Base-by-base conservation (phyloP, 345 rosid species). In the Eucalyptus regnans region DNA sequence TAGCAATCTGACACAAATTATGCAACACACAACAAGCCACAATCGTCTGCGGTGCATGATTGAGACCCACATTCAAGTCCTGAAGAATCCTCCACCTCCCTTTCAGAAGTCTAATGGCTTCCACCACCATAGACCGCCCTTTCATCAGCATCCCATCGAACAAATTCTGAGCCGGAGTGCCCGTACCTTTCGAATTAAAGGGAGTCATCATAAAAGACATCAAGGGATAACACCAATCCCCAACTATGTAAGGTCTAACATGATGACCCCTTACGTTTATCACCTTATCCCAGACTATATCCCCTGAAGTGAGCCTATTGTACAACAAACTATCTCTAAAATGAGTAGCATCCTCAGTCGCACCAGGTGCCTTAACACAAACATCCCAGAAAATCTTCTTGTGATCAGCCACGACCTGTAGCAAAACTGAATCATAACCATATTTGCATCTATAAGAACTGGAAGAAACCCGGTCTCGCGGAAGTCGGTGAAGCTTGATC, bases 11-110 rank as follows among this genome's bases (percentile, higher is more conserved):
- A 89, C 99, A 98, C 90, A 98, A 86, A 87, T 98, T 98, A 91
- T 98, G 99, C 97, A 98, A 91, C 88, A 98, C 99, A 87, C 99
- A 98, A 85, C 99, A 98, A 50, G 99, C 99, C 64, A 98, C 99
- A 86, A 98, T 95, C 5, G 99, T 97, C 94, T 98, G 99, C 1
- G 99, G 99, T 8, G 96, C 99, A 86, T 98, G 99, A 91, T 94
- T 95, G 16, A 97, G 94, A 8, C 99, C 99, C 89, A 98, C 99
- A 89, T 98, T 96, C 95, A 98, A 89, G 90, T 96, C 97, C 94
- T 95, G 98, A 90, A 98, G 96, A 89, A 98, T 97, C 96, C 92
- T 97, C 99, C 99, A 98, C 92, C 99, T 91, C 8, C 94, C 95
- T 88, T 98, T 98, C 76, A 98, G 95, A 93, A 98, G 92, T 86